Evolutionary conservation across 352 stramenopile species (phyloP), one percentile per base, ranked within the genome.

Genomic region (Aphanomyces cochlioides): DNA sequence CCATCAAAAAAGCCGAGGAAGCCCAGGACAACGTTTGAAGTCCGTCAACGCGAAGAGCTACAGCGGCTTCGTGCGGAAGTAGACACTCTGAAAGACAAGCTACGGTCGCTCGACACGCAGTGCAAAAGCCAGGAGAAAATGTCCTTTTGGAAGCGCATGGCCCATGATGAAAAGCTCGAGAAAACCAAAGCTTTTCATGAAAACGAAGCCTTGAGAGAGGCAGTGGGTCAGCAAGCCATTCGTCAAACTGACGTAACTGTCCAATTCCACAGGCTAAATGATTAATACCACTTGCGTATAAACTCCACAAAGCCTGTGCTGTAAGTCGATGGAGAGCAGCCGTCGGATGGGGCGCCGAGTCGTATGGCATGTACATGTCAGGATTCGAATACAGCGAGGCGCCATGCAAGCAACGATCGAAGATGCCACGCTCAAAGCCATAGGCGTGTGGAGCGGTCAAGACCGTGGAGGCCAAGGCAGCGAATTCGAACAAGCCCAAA

Each of bases 31-130:
- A 43, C 41, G 39, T 67, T 67, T 40, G 38, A 67, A 36, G 39
- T 39, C 8, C 59, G 59, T 5, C 59, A 67, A 56, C 54, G 56
- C 12, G 36, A 56, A 21, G 59, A 67, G 43, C 38, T 67, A 15
- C 40, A 39, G 19, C 59, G 39, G 19, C 59, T 67, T 15, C 59
- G 59, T 15, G 43, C 54, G 5, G 41, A 67, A 67, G 59, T 67
- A 5, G 19, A 17, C 8, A 8, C 17, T 41, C 43, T 67, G 39
- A 48, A 67, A 50, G 43, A 48, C 7, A 67, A 17, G 59, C 59
- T 67, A 13, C 19, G 28, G 41, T 28, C 39, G 7, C 17, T 36
- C 10, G 43, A 39, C 10, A 28, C 2, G 28, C 28, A 0, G 28
- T 2, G 28, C 28, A 28, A 28, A 28, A 15, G 38, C 39, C n/a